Evolutionary conservation across 2,329 filamentous ascomycete species (phyloP).

Genomic region (Alternaria sp.): DNA sequence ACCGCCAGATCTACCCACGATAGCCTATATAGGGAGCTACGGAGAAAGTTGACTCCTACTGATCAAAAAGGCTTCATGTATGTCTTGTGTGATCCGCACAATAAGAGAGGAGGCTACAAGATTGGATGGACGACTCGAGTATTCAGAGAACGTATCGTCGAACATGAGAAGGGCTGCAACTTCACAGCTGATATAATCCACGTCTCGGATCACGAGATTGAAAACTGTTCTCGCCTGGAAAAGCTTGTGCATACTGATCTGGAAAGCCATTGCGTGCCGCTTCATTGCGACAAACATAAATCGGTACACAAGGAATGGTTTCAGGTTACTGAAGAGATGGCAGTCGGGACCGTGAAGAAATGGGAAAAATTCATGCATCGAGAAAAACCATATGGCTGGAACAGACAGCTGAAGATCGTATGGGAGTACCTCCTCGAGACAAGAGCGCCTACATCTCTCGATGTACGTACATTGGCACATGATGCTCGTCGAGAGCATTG

Average conservation of each 20-base stretch:
- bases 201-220: neutral
- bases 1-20: conserved; percentile 7
- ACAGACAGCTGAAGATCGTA: conserved; percentile 8
- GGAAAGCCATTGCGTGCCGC: neutral
- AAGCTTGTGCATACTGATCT: conserved; percentile 15
- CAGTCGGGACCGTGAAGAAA: conserved; percentile 13
- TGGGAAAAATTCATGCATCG: conserved; percentile 23
- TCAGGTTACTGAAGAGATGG: conserved; percentile 8
- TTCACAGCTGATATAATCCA: neutral
- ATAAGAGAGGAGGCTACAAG: conserved; percentile 7
- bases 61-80: conserved; percentile 18
- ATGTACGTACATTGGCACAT: neutral
- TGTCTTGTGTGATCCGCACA: conserved; percentile 1
- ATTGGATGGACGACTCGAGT: conserved; percentile 16
- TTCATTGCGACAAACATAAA: conserved; percentile 3
- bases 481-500: conserved; percentile 16
- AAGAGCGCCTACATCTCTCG: neutral
- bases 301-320: conserved; percentile 25
- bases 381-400: conserved; percentile 20
- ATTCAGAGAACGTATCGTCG: conserved; percentile 2
- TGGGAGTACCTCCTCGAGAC: conserved; percentile 20
- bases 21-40: conserved; percentile 4
- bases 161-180: conserved; percentile 9
- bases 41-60: neutral
- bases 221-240: conserved; percentile 9